phyloP scores from a whole-genome alignment of 129 eudicot genomes.

The Arctium lappa region DNA sequence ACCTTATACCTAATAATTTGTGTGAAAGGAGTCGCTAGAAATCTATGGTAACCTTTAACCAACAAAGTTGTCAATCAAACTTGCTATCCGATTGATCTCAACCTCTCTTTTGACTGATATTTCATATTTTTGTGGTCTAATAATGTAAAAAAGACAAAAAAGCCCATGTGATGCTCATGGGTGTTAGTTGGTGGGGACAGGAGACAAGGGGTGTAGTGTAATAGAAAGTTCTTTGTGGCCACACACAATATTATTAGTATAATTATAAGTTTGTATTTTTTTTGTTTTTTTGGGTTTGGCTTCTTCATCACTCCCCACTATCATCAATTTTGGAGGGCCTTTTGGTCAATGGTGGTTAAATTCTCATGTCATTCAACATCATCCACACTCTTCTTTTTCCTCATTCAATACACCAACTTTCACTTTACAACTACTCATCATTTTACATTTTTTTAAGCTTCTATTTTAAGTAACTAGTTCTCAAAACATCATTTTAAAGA shows the following conservation, averaged over 20 bases:
- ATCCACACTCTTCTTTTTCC: slow-evolving; percentile 32
- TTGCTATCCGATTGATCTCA: background rate
- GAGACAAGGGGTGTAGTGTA: background rate
- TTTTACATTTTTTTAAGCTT: background rate
- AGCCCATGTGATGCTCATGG: slow-evolving; percentile 21
- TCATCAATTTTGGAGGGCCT: slow-evolving; percentile 19
- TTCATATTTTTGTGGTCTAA: background rate
- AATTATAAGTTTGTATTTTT: slow-evolving; percentile 4
- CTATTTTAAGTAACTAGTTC: background rate
- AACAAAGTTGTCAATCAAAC: background rate
- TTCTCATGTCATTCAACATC: slow-evolving; percentile 39
- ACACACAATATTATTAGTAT: slow-evolving; percentile 16
- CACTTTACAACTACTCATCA: slow-evolving; percentile 16
- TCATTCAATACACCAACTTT: slow-evolving; percentile 21
- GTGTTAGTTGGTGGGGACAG: slow-evolving; percentile 18
- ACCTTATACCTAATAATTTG: no score
- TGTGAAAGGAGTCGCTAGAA: background rate
- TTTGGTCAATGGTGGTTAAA: slow-evolving; percentile 36
- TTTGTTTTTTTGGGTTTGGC: slow-evolving; percentile 26
- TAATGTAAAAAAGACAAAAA: background rate
- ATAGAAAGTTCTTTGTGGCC: slow-evolving; percentile 28
- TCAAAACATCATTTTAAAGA: background rate
- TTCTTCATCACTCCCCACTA: slow-evolving; percentile 35
- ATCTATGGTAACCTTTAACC: background rate
- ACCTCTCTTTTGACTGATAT: slow-evolving; percentile 1